Evolutionary conservation across 768 basidiomycete genomes (phyloP).

Genomic region (Termitomyces sp.): DNA sequence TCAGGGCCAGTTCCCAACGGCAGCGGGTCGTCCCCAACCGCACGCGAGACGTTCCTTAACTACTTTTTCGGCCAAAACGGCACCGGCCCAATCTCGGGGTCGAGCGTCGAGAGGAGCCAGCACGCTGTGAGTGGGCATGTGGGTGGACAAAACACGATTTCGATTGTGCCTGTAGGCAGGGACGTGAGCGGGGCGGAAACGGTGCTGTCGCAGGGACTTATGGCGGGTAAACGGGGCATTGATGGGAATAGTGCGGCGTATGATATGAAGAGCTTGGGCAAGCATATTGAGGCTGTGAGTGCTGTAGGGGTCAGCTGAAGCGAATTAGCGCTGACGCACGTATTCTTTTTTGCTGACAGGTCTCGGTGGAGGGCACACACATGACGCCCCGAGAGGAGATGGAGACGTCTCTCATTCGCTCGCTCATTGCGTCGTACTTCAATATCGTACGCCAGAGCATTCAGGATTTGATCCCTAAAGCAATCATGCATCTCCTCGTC

Average conservation of each 20-base stretch:
- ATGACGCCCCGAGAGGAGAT: constrained; percentile 87
- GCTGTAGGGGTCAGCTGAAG: background rate
- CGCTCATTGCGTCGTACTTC: constrained; percentile 94
- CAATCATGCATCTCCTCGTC: constrained; percentile 97
- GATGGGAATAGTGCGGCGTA: constrained; percentile 83
- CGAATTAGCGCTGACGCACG: constrained; percentile 1
- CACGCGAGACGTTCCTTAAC: constrained; percentile 90
- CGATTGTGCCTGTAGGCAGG: constrained; percentile 51
- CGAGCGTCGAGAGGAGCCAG: constrained; percentile 38
- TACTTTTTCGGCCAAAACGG: constrained; percentile 97
- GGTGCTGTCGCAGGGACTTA: constrained; percentile 49
- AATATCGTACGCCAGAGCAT: constrained; percentile 94
- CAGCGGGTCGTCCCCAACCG: constrained; percentile 41
- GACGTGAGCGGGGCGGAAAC: constrained; percentile 57
- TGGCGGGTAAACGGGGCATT: constrained; percentile 60
- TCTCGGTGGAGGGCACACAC: constrained; percentile 52
- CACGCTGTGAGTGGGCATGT: constrained; percentile 13
- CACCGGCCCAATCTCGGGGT: constrained; percentile 61
- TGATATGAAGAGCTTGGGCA: constrained; percentile 98
- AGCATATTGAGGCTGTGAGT: constrained; percentile 95
- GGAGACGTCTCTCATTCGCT: constrained; percentile 93
- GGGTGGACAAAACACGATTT: constrained; percentile 19
- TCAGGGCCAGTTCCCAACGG: constrained; percentile 23
- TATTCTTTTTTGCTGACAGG: constrained; percentile 2
- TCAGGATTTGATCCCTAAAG: constrained; percentile 95